Evolutionary conservation across 352 stramenopile species (phyloP), one percentile per base, ranked within the genome.

Genomic region (Phytophthora capsici): DNA sequence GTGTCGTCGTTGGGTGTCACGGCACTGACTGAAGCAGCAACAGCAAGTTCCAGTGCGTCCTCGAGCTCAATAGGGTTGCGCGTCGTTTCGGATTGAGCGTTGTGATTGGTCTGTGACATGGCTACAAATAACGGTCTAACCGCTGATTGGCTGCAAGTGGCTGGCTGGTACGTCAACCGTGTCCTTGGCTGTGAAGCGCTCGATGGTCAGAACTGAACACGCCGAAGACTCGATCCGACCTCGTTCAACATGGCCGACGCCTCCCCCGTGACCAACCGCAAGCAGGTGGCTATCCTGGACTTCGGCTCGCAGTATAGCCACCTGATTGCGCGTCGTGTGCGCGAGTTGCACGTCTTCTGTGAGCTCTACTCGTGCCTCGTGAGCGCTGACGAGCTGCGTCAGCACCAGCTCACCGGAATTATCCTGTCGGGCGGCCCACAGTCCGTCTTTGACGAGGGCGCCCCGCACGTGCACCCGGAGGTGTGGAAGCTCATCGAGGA

Each of bases 271-370:
- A 93, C 85, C 40, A 89, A 97, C 75, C 96, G 96, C 51, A 84
- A 94, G 57, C 94, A 99, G 85, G 93, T 99, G 58, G 96, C 97
- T 28, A 99, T 99, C 80, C 86, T 99, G 44, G 98, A 99, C 87
- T 99, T 99, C 79, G 98, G 98, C 34, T 99, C 94, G 53, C 98
- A 99, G 83, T 99, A 99, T 87, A 98, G 92, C 72, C 98, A 99
- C 82, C 87, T 99, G 45, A 99, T 99, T 71, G 98, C 97, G 44
- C 89, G 98, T 71, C 89, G 98, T 44, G 95, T 99, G 49, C 94
- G 98, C 50, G 97, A 99, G 79, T 80, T 99, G 45, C 91, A 99
- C 71, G 95, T 99, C 36, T 99, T 99, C 72, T 99, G 97, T 75
- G 97, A 99, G 75, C 84, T 99, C n/a, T 99, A 99, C 79, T 98